phyloP scores from a whole-genome alignment of 225 moss, liverwort and hornwort species.

The Physcomitrium patens region DNA sequence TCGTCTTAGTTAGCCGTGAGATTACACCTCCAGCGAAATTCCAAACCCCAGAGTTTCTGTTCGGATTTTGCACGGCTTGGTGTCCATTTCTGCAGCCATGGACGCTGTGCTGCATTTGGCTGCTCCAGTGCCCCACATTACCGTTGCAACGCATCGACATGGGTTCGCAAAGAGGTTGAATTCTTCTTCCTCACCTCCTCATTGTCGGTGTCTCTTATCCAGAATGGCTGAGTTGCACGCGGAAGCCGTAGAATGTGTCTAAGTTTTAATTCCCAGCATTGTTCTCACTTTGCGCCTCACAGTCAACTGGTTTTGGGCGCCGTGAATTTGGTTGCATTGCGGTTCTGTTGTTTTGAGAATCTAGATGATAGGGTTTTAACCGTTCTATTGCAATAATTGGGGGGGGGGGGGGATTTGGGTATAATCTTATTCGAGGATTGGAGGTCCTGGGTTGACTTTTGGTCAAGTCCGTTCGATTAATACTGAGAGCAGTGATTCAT shows the following conservation, averaged over 20 bases:
- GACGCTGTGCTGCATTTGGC: constrained; percentile 50
- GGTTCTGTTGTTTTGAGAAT: background rate
- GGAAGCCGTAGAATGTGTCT: background rate
- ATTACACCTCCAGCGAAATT: background rate
- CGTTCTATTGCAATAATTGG: background rate
- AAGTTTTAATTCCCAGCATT: background rate
- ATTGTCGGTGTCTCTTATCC: background rate
- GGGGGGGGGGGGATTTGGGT: too few species aligned
- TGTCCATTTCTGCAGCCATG: constrained; percentile 32
- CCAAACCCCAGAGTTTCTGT: constrained; percentile 10
- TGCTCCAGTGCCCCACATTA: constrained; percentile 25
- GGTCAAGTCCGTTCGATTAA: background rate
- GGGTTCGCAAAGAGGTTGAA: constrained; percentile 30
- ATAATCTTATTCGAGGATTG: background rate
- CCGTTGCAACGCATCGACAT: constrained; percentile 19
- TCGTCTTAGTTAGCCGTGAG: background rate
- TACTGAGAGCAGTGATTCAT: background rate
- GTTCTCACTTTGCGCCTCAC: background rate
- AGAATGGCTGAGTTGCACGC: background rate
- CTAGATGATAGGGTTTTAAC: background rate
- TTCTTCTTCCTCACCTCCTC: background rate
- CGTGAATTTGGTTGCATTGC: constrained; percentile 14
- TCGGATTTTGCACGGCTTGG: background rate
- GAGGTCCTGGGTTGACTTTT: background rate
- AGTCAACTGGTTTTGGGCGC: constrained; percentile 10